Base-by-base conservation (phyloP, 2,329 filamentous ascomycete species). In the Penicillium occitanis region DNA sequence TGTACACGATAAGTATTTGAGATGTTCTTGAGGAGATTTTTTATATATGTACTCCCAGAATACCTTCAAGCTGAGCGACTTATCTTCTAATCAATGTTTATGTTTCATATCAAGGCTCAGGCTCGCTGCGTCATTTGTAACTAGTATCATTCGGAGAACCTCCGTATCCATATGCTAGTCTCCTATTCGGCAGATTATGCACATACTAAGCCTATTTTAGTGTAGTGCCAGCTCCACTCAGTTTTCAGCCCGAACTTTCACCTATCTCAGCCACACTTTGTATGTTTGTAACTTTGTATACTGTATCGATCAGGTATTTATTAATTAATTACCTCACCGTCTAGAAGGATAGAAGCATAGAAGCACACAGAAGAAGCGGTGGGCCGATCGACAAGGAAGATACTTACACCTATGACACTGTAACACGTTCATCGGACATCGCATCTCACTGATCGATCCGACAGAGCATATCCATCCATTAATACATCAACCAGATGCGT, bases 261-360 rank as follows among this genome's bases (percentile, higher is more conserved):
- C 40, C 40, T 42, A 42, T 5, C 42, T 46, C n/a, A 46, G 48
- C 48, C 48, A 51, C 48, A 46, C 42, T 46, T 19, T 48, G 46
- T 25, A 25, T 48, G 50, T 17, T 33, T 33, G 46, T 25, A 25
- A 25, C 28, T 17, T 33, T 33, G 17, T 37, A 33, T 22, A 35
- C 5, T 57, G 53, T 57, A 57, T 30, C n/a, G 17, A n/a, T 33
- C 11, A 28, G 1, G 7, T 30, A 53, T 28, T 30, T 30, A 11
- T 30, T 30, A 53, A 53, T 53, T 33, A 33, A 30, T 53, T 53
- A 53, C 50, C 50, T 30, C 53, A 57, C 53, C 30, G 53, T 57
- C 53, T 57, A 37, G 33, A 57, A 37, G 10, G 4, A 57, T 37
- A 14, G 33, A 57, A 22, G 17, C 46, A 28, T 50, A 5, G 46